Evolutionary conservation across 1,139 yeast genomes (phyloP).

Genomic region (Diutina rugosa): DNA sequence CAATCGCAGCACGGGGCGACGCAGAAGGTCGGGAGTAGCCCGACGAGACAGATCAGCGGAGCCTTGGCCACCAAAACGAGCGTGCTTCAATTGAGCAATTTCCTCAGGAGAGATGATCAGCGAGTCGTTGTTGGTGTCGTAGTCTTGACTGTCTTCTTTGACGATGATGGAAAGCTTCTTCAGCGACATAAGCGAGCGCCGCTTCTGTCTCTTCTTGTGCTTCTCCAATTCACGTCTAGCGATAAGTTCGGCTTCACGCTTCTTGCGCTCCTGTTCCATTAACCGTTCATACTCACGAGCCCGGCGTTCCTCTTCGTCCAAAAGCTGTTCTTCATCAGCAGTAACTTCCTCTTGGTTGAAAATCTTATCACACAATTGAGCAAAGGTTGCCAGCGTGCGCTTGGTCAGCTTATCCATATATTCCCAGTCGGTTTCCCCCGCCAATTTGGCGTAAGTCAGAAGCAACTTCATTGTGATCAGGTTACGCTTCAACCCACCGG

Average conservation of each 20-base stretch:
- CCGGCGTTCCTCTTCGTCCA: slow-evolving; percentile 37
- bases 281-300: slow-evolving; percentile 35
- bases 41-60: slow-evolving; percentile 10
- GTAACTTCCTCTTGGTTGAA: slow-evolving; percentile 49
- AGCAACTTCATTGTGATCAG: slow-evolving; percentile 59
- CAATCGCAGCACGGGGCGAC: slow-evolving; percentile 58
- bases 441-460: slow-evolving; percentile 58
- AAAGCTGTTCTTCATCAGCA: slow-evolving; percentile 39
- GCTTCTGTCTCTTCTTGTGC: slow-evolving; percentile 30
- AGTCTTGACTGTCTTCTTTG: slow-evolving; percentile 7
- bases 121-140: slow-evolving; percentile 14
- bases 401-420: slow-evolving; percentile 61
- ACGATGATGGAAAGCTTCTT: slow-evolving; percentile 27
- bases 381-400: slow-evolving; percentile 68
- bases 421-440: slow-evolving; percentile 59
- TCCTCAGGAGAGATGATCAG: not conserved
- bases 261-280: slow-evolving; percentile 38
- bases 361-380: slow-evolving; percentile 61
- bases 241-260: slow-evolving; percentile 33
- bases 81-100: not conserved
- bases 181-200: slow-evolving; percentile 29
- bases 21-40: slow-evolving; percentile 28
- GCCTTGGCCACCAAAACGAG: not conserved
- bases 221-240: slow-evolving; percentile 35
- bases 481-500: slow-evolving; percentile 43